Conservation (phyloP, 2,329 filamentous ascomycete genomes). For the Leptographium galeiforme region DNA sequence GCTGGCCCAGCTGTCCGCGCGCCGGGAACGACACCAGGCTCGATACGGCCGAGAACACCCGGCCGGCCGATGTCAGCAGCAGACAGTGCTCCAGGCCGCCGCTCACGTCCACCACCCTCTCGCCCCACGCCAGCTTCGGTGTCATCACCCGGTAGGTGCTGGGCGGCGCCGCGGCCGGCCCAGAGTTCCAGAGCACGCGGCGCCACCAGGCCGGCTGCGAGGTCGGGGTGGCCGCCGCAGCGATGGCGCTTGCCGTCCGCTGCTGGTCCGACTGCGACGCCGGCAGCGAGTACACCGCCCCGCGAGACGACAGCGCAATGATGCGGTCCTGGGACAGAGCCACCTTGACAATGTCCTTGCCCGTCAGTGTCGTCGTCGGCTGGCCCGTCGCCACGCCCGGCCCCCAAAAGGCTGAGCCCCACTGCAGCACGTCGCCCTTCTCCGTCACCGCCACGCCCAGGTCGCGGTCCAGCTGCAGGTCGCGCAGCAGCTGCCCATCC, state of each 20-base stretch:
- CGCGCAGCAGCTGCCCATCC: conserved; percentile 68
- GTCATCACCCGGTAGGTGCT: conserved; percentile 57
- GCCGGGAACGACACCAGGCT: conserved; percentile 66
- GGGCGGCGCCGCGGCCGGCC: conserved; percentile 9
- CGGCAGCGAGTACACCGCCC: conserved; percentile 74
- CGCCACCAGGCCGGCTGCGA: conserved; percentile 30
- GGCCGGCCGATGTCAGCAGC: conserved; percentile 69
- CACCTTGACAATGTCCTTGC: conserved; percentile 67
- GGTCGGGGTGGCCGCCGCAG: neutral
- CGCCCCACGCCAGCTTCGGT: conserved; percentile 52
- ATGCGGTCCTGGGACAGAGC: conserved; percentile 72
- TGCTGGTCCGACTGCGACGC: conserved; percentile 60
- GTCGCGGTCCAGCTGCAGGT: conserved; percentile 69
- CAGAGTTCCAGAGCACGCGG: conserved; percentile 57
- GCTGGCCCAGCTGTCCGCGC: conserved; percentile 76
- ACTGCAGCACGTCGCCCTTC: conserved; percentile 79
- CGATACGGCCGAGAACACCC: conserved; percentile 78
- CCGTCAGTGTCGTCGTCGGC: conserved; percentile 56
- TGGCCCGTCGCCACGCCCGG: conserved; percentile 27
- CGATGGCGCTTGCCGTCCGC: conserved; percentile 39
- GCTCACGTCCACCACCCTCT: conserved; percentile 60
- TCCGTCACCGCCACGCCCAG: conserved; percentile 83
- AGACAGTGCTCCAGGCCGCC: conserved; percentile 78
- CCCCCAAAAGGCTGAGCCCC: conserved; percentile 57
- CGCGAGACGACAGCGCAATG: conserved; percentile 60